These are phyloP conservation scores for Lavandula angustifolia DNA, from an alignment of 257 asterid species.

Conservation along the genomic window DNA sequence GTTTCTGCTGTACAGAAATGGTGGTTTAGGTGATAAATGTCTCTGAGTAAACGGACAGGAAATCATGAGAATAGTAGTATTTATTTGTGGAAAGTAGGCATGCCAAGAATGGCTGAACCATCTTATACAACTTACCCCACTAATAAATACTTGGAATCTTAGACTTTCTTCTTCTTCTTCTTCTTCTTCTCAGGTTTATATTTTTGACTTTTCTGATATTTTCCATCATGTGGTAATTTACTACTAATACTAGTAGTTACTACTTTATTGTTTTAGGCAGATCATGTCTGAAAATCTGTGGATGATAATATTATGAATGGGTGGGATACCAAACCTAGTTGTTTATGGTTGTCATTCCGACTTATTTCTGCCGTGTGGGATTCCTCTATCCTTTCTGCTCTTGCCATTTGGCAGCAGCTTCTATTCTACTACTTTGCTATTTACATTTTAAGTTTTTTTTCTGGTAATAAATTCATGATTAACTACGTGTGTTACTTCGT, in stretches of 20 bases:
- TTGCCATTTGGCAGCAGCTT: slow-evolving; percentile 10
- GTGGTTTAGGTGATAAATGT: slow-evolving; percentile 81
- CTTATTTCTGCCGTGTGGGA: slow-evolving; percentile 25
- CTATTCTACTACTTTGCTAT: no score
- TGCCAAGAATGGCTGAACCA: slow-evolving; percentile 23
- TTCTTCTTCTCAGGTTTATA: slow-evolving; percentile 20
- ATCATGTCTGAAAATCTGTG: background rate
- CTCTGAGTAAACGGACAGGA: background rate
- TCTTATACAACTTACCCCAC: slow-evolving; percentile 5
- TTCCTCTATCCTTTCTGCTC: background rate
- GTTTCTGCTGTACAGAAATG: slow-evolving; percentile 64
- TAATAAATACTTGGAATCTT: slow-evolving; percentile 22
- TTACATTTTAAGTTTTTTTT: no score
- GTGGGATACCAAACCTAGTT: no score
- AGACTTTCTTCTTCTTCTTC: background rate
- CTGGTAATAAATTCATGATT: no score
- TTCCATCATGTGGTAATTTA: background rate
- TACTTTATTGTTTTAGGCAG: no score
- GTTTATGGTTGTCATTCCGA: no score
- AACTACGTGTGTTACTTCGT: no score
- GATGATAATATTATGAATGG: background rate
- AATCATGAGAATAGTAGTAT: slow-evolving; percentile 28
- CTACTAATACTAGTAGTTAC: no score
- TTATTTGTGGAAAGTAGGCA: slow-evolving; percentile 17
- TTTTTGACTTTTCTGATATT: background rate